Evolutionary conservation across 169 alveolate species (phyloP).

Genomic region (Plasmodium knowlesi): DNA sequence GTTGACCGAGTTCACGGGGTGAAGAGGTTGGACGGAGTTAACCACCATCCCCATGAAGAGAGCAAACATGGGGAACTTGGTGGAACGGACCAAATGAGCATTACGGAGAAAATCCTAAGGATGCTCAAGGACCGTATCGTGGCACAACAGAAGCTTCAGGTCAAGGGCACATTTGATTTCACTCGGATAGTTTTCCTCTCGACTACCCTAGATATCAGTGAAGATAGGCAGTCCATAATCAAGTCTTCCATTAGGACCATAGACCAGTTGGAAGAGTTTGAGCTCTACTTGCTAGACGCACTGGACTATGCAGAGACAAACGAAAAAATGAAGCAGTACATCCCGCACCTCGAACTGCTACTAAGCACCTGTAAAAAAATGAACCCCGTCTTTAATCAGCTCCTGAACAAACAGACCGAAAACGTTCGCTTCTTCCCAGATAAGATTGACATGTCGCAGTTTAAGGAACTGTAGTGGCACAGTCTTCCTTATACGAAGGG

Average conservation of each 20-base stretch:
- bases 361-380: conserved; percentile 49
- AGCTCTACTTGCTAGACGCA: conserved; percentile 57
- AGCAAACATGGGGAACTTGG: too few relatives aligned
- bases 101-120: conserved; percentile 60
- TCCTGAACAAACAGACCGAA: conserved; percentile 67
- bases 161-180: conserved; percentile 60
- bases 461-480: conserved; percentile 10
- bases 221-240: conserved; percentile 48
- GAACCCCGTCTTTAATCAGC: conserved; percentile 44
- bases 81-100: conserved; percentile 29
- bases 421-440: conserved; percentile 67
- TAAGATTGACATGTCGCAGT: conserved; percentile 41
- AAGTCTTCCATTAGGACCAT: conserved; percentile 38
- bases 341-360: conserved; percentile 54
- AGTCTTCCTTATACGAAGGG: not conserved
- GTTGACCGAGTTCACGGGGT: too few relatives aligned
- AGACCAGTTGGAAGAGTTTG: conserved; percentile 69
- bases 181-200: conserved; percentile 61
- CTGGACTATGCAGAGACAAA: conserved; percentile 63
- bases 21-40: too few relatives aligned
- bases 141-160: conserved; percentile 68
- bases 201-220: conserved; percentile 22
- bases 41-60: not conserved
- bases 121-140: conserved; percentile 57
- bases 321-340: conserved; percentile 52